Base-by-base conservation (phyloP, 2,329 filamentous ascomycete genomes). In the Claviceps pazoutovae region DNA sequence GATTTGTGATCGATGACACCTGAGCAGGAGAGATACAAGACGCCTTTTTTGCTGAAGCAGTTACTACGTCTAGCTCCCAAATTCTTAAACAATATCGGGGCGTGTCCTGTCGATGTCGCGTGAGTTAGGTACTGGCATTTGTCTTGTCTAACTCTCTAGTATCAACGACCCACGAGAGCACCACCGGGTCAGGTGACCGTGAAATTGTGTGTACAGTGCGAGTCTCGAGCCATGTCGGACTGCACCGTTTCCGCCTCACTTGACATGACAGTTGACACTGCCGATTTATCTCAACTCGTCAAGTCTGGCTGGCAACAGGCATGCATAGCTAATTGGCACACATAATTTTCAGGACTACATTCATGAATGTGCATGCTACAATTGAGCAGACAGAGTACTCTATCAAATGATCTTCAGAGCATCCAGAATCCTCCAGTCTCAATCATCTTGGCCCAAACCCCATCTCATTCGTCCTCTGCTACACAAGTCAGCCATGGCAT, bases 401-500 rank as follows among this genome's bases (percentile, higher is more conserved):
- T 34, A 3, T 41, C 49, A 17, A 34, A 54, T 54, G 52, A 51
- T 43, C 14, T 9, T 37, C 46, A 53, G 52, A 26, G 30, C 30
- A 34, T 34, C 9, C 30, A 34, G 38, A 30, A 11, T n/a, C 16
- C 34, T 49, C 19, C 49, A 19, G 9, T 26, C 23, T 17, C 23
- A 13, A 4, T 11, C 41, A 14, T 30, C 3, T 21, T 16, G n/a
- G 42, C 11, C 36, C 23, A 41, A 36, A 46, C 11, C 19, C 7
- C 45, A 39, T 43, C 30, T 45, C 21, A 1, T 17, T 38, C 52
- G 53, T 54, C 41, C 37, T 50, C 41, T 50, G 51, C 53, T 48
- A 14, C 46, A 48, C 17, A 44, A 14, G n/a, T 47, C 49, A 30
- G 58, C 53, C 34, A 67, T 67, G 65, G 59, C 60, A 53, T 58